phyloP scores from a whole-genome alignment of 2,329 filamentous ascomycete species.

The Paecilomyces formosus region DNA sequence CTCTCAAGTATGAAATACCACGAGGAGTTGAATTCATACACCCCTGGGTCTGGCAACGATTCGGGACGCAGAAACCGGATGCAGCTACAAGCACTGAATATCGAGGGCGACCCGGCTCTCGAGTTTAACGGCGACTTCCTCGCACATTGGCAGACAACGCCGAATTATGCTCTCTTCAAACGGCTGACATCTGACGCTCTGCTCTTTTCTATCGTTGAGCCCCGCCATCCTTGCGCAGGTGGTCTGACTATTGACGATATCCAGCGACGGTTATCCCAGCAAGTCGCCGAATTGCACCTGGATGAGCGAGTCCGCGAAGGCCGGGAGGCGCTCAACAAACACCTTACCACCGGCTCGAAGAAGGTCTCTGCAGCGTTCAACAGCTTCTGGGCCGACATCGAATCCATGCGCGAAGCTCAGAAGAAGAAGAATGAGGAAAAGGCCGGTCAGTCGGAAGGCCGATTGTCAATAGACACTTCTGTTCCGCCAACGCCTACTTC shows the following conservation, averaged over 20 bases:
- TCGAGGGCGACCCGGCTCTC: slow-evolving; percentile 73
- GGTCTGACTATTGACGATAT: slow-evolving; percentile 91
- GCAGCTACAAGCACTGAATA: slow-evolving; percentile 50
- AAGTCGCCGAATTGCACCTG: slow-evolving; percentile 87
- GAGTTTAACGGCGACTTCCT: slow-evolving; percentile 85
- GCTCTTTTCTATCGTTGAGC: slow-evolving; percentile 90
- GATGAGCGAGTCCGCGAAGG: slow-evolving; percentile 83
- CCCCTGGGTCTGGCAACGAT: slow-evolving; percentile 33
- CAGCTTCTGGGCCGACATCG: slow-evolving; percentile 84
- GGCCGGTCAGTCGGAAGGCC: slow-evolving; percentile 20
- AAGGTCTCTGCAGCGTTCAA: slow-evolving; percentile 84
- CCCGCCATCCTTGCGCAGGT: slow-evolving; percentile 86
- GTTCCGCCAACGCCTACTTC: background rate
- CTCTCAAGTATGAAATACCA: slow-evolving; percentile 88
- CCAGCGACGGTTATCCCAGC: slow-evolving; percentile 78
- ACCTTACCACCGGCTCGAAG: slow-evolving; percentile 78
- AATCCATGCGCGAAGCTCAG: slow-evolving; percentile 68
- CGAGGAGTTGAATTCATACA: slow-evolving; percentile 50
- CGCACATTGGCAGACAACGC: slow-evolving; percentile 76
- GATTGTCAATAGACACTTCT: slow-evolving; percentile 1
- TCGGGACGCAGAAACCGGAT: slow-evolving; percentile 30
- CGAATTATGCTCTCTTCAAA: slow-evolving; percentile 88
- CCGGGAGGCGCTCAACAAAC: slow-evolving; percentile 77
- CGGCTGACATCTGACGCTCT: slow-evolving; percentile 67
- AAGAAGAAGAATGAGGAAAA: slow-evolving; percentile 42